Base-by-base conservation (phyloP, 805 yeast species). In the Ogataea trehaloabstinens region DNA sequence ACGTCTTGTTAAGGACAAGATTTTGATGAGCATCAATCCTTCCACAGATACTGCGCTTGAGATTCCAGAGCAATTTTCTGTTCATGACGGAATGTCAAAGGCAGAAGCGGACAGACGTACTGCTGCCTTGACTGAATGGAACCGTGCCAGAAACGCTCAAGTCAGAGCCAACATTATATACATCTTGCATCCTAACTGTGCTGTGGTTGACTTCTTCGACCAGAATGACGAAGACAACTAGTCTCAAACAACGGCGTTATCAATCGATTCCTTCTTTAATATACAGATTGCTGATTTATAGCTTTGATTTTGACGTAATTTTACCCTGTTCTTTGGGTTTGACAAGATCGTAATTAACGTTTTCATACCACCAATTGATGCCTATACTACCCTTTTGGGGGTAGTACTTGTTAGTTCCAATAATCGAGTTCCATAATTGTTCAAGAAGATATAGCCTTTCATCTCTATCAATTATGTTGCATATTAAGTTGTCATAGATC, bases 151-250 rank as follows among this genome's bases (percentile, higher is more conserved):
- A 28, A 48, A 41, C 5, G 49, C 43, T 18, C 57, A 53, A 41
- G 33, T 43, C 48, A 48, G 40, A 40, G 60, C 59, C 44, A 49
- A 64, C 38, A 48, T 69, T 41, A 66, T 75, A 12, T 78, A 73
- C 46, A 76, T 77, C 24, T 61, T 78, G 40, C 95, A 87, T 67
- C 96, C 96, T 40, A 87, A 87, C 61, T 84, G 90, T 65, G 85
- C 89, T 13, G 76, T 85, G 42, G 71, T 82, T 48, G 95, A 85
- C 50, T 73, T 75, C 58, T 71, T 76, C 45, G 80, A 75, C 44
- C 74, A 49, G 27, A 42, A 44, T 32, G 21, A 48, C 13, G 38
- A 24, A n/a, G n/a, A 5, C 42, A n/a, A n/a, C n/a, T n/a, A n/a
- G n/a, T n/a, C n/a, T n/a, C n/a, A n/a, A n/a, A n/a, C n/a, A 37